Conservation (phyloP, 305 asterid species). For the Plantago coronopus region DNA sequence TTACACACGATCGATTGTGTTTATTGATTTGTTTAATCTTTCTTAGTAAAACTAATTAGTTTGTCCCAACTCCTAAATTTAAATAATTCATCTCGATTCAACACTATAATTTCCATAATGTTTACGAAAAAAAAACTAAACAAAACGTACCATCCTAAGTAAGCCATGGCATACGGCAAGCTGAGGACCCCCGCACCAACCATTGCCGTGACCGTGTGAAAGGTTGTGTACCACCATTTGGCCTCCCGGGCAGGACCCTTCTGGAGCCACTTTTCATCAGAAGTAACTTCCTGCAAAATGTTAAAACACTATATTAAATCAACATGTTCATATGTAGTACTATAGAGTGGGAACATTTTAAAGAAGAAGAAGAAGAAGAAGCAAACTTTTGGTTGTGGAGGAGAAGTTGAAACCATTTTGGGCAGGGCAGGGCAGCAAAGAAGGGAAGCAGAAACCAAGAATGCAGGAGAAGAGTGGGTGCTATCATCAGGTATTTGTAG, state of each 20-base stretch:
- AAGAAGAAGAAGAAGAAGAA: not conserved
- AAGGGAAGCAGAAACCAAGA: constrained; percentile 26
- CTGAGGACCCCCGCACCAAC: constrained; percentile 95
- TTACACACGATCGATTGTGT: too few species aligned
- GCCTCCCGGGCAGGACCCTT: constrained; percentile 44
- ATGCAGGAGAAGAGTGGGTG: constrained; percentile 32
- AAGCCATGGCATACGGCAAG: constrained; percentile 91
- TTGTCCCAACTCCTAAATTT: too few species aligned
- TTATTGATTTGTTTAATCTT: too few species aligned
- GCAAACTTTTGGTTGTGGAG: constrained; percentile 56
- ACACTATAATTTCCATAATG: too few species aligned
- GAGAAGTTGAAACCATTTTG: constrained; percentile 48
- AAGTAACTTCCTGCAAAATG: constrained; percentile 50
- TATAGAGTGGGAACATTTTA: not conserved
- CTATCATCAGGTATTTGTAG: constrained; percentile 43
- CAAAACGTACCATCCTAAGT: constrained; percentile 77
- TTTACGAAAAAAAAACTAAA: too few species aligned
- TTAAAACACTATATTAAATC: not conserved
- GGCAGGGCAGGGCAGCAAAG: constrained; percentile 10
- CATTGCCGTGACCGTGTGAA: constrained; percentile 94
- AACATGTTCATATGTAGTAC: not conserved
- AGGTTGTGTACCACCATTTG: constrained; percentile 78
- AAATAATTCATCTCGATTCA: too few species aligned
- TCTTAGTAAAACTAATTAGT: too few species aligned
- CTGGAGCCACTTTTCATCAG: constrained; percentile 40